phyloP scores from a whole-genome alignment of 108 stramenopile genomes.

The Nitzschia palea region DNA sequence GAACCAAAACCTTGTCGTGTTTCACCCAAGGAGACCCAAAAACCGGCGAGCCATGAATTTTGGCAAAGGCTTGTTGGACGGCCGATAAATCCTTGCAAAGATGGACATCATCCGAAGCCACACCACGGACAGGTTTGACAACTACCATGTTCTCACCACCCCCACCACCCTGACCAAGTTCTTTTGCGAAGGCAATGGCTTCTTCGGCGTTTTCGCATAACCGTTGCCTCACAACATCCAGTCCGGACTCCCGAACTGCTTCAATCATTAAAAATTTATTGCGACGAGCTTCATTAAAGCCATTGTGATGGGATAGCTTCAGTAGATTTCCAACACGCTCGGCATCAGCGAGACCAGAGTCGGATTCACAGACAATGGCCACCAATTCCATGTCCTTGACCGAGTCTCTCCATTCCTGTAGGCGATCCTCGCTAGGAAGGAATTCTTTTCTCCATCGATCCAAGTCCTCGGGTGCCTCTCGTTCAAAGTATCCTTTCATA shows the following conservation, averaged over 20 bases:
- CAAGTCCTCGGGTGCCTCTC: constrained; percentile 30
- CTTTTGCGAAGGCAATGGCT: constrained; percentile 66
- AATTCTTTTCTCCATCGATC: constrained; percentile 40
- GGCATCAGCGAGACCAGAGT: constrained; percentile 79
- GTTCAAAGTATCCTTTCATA: constrained; percentile 54
- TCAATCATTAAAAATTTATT: constrained; percentile 83
- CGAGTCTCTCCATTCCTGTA: constrained; percentile 13
- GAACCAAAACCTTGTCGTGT: constrained; percentile 79
- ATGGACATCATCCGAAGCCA: constrained; percentile 92
- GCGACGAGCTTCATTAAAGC: constrained; percentile 66
- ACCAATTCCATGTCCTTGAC: constrained; percentile 42
- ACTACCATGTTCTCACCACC: constrained; percentile 6
- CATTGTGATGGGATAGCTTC: constrained; percentile 50
- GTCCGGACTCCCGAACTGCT: constrained; percentile 38
- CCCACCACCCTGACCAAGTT: constrained; percentile 21
- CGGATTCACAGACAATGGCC: constrained; percentile 76
- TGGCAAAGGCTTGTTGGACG: constrained; percentile 66
- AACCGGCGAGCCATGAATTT: constrained; percentile 72
- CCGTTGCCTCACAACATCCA: constrained; percentile 70
- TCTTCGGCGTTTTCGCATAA: constrained; percentile 64
- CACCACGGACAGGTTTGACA: constrained; percentile 54
- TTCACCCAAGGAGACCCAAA: constrained; percentile 77
- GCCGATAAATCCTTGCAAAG: constrained; percentile 68
- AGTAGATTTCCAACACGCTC: constrained; percentile 61
- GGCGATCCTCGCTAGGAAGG: constrained; percentile 53